Evolutionary conservation across 225 moss, liverwort and hornwort species (phyloP).

Genomic region (Pseudisothecium myosuroides): DNA sequence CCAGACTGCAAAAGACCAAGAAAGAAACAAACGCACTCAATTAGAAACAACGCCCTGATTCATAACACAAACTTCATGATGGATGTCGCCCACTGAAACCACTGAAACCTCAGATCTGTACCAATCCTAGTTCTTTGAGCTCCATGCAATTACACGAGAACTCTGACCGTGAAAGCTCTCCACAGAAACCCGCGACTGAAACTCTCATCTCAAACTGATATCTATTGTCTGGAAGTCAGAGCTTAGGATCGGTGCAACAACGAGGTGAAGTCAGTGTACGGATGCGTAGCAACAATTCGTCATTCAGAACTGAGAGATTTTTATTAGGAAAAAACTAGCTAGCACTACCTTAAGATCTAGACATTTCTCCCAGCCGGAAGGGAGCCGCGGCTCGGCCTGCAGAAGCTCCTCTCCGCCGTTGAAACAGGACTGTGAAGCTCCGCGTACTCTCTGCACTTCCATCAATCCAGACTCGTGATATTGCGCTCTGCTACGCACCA

Average conservation of each 20-base stretch:
- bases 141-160: not conserved
- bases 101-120: not conserved
- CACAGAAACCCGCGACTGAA: not conserved
- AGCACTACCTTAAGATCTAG: constrained; percentile 52
- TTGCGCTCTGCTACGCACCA: constrained; percentile 12
- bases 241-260: not conserved
- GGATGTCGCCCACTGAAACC: not conserved
- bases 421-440: not conserved
- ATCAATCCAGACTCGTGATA: constrained; percentile 17
- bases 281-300: not conserved
- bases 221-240: too few species aligned
- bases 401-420: not conserved
- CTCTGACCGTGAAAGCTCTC: not conserved
- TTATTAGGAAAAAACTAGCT: not conserved
- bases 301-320: not conserved
- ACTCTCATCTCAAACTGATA: not conserved
- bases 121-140: not conserved
- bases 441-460: not conserved
- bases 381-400: constrained; percentile 45
- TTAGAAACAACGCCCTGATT: not conserved
- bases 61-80: not conserved
- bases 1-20: constrained; percentile 34
- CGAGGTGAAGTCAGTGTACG: too few species aligned
- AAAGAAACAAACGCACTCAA: not conserved
- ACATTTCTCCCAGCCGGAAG: constrained; percentile 82